phyloP scores from a whole-genome alignment of 208 protist genomes.

The Trypanosoma melophagium region DNA sequence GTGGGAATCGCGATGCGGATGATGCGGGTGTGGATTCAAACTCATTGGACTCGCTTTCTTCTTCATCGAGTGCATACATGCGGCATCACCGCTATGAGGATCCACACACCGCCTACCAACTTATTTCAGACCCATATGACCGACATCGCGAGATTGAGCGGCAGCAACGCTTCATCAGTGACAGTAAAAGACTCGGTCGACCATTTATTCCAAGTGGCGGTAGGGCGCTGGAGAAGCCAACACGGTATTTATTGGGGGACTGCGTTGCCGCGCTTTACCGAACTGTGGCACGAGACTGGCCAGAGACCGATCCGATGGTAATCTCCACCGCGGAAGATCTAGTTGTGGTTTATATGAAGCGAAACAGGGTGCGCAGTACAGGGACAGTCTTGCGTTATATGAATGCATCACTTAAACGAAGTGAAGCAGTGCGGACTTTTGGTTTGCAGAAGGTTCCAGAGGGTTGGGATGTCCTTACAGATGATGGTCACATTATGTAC shows the following conservation, averaged over 20 bases:
- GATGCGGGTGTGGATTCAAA: too few species aligned
- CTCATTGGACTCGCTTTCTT: constrained; percentile 1
- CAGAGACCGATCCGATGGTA: constrained; percentile 60
- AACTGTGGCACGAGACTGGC: constrained; percentile 70
- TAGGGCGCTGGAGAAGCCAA: constrained; percentile 49
- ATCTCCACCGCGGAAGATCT: constrained; percentile 89
- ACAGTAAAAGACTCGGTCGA: constrained; percentile 57
- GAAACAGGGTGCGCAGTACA: constrained; percentile 27
- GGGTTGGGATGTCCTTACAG: constrained; percentile 82
- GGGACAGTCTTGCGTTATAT: constrained; percentile 77
- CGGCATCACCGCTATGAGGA: constrained; percentile 57
- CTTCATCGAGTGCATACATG: constrained; percentile 30
- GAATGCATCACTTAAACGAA: constrained; percentile 66
- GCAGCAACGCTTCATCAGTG: constrained; percentile 67
- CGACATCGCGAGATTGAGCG: constrained; percentile 52
- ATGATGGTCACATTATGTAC: constrained; percentile 86
- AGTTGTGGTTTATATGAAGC: constrained; percentile 79
- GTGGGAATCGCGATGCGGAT: too few species aligned
- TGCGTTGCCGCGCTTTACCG: constrained; percentile 73
- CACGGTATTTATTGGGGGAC: constrained; percentile 80
- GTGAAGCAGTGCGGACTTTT: constrained; percentile 58
- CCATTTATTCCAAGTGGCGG: constrained; percentile 72
- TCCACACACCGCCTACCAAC: constrained; percentile 32
- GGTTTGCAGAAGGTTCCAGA: constrained; percentile 73
- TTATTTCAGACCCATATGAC: constrained; percentile 69